These are phyloP conservation scores for Nicotiana benthamiana DNA, from an alignment of 257 asterid species.

Conservation along the genomic window DNA sequence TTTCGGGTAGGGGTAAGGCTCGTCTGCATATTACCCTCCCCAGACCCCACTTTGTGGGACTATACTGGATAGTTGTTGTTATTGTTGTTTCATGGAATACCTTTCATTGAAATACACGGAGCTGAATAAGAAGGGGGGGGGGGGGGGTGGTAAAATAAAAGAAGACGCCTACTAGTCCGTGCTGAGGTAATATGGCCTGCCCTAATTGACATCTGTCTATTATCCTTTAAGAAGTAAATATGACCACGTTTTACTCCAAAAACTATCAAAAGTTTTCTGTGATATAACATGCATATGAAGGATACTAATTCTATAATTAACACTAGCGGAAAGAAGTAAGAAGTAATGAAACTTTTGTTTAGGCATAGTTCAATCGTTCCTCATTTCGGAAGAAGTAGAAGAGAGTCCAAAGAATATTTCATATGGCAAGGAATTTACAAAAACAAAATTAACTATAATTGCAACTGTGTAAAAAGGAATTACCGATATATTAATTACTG, in stretches of 20 bases:
- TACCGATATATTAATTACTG: neutral
- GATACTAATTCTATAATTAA: neutral
- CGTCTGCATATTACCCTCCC: too few relatives aligned
- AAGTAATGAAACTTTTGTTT: neutral
- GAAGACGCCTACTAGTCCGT: neutral
- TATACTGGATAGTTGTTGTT: too few relatives aligned
- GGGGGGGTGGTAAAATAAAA: neutral
- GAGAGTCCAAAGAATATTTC: neutral
- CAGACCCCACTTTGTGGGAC: too few relatives aligned
- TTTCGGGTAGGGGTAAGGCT: too few relatives aligned
- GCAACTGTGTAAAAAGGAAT: neutral
- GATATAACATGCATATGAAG: neutral
- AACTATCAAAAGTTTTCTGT: neutral
- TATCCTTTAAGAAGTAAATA: neutral
- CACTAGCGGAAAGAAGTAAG: neutral
- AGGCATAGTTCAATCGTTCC: neutral
- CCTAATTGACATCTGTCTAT: neutral
- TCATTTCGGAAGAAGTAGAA: neutral
- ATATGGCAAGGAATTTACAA: neutral
- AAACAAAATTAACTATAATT: neutral
- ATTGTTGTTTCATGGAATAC: too few relatives aligned
- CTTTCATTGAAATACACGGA: neutral
- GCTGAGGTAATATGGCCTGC: neutral
- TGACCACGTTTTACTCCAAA: neutral
- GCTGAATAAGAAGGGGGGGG: neutral